Conservation (phyloP, 2,329 filamentous ascomycete genomes). For the Pseudogymnoascus sp. region DNA sequence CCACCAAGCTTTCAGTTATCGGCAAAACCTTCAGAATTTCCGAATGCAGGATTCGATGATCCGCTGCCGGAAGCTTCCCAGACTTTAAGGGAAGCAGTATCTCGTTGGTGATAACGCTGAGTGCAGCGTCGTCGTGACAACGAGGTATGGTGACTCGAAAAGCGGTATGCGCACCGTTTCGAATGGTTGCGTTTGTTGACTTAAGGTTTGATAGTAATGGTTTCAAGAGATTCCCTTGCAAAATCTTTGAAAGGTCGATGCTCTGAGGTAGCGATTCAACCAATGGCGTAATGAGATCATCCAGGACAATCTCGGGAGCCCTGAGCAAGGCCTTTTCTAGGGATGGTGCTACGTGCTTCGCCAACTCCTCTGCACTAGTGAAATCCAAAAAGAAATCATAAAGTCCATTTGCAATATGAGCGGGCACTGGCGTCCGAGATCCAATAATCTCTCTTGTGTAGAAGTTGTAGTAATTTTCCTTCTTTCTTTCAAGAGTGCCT, state of each 20-base stretch:
- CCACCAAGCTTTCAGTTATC: constrained; percentile 54
- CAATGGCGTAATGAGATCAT: constrained; percentile 69
- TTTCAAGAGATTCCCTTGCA: constrained; percentile 71
- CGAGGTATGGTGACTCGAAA: constrained; percentile 64
- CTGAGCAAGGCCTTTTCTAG: constrained; percentile 85
- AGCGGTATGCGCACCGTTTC: constrained; percentile 66
- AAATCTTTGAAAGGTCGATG: constrained; percentile 70
- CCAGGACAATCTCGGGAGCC: constrained; percentile 82
- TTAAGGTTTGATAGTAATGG: constrained; percentile 85
- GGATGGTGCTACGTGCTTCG: constrained; percentile 68
- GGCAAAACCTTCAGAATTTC: constrained; percentile 68
- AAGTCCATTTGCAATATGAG: constrained; percentile 66
- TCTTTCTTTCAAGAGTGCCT: constrained; percentile 56
- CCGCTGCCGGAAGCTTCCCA: constrained; percentile 75
- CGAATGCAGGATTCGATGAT: constrained; percentile 76
- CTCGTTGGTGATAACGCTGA: constrained; percentile 70
- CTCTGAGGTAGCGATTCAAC: constrained; percentile 60
- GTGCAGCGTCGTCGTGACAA: constrained; percentile 48
- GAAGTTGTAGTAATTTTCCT: constrained; percentile 70
- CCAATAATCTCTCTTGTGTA: constrained; percentile 80
- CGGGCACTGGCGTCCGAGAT: constrained; percentile 64
- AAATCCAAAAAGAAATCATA: constrained; percentile 78
- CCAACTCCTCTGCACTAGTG: constrained; percentile 65
- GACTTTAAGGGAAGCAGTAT: constrained; percentile 72
- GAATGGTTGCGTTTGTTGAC: constrained; percentile 74